Evolutionary conservation across 768 basidiomycete genomes (phyloP).

Genomic region (Pleurotus djamor): DNA sequence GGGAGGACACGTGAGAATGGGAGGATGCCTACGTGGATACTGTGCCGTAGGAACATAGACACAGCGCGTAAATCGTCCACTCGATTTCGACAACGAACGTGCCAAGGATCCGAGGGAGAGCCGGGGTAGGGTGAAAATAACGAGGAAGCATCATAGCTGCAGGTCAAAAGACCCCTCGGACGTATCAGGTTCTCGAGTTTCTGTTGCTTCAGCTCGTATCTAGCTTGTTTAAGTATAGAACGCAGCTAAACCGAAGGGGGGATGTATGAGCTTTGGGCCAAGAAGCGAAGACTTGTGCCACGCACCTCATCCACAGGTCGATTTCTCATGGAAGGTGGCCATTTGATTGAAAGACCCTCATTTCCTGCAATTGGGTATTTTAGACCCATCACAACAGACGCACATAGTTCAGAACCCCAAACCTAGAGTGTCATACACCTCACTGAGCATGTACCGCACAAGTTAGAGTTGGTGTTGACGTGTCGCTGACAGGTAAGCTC

Average conservation of each 20-base stretch:
- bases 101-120: conserved; percentile 18
- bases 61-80: conserved; percentile 31
- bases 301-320: conserved; percentile 48
- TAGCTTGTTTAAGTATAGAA: conserved; percentile 35
- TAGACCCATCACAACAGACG: neutral
- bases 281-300: neutral
- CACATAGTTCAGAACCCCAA: conserved; percentile 11
- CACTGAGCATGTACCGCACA: conserved; percentile 31
- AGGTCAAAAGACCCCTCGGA: conserved; percentile 41
- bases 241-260: conserved; percentile 34
- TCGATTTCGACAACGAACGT: conserved; percentile 27
- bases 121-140: conserved; percentile 37
- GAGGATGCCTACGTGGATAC: conserved; percentile 33
- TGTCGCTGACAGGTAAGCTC: conserved; percentile 16
- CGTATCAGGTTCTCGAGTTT: conserved; percentile 36
- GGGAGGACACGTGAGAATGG: neutral
- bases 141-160: conserved; percentile 47
- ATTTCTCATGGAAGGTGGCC: conserved; percentile 41
- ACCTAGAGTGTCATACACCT: conserved; percentile 78
- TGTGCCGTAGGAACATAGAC: conserved; percentile 38
- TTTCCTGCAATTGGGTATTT: conserved; percentile 18
- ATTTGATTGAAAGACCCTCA: conserved; percentile 36
- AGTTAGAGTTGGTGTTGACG: neutral
- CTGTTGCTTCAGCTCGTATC: conserved; percentile 32
- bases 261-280: neutral